phyloP scores from a whole-genome alignment of 495 filamentous ascomycete genomes.

The Penicillium chermesinum region DNA sequence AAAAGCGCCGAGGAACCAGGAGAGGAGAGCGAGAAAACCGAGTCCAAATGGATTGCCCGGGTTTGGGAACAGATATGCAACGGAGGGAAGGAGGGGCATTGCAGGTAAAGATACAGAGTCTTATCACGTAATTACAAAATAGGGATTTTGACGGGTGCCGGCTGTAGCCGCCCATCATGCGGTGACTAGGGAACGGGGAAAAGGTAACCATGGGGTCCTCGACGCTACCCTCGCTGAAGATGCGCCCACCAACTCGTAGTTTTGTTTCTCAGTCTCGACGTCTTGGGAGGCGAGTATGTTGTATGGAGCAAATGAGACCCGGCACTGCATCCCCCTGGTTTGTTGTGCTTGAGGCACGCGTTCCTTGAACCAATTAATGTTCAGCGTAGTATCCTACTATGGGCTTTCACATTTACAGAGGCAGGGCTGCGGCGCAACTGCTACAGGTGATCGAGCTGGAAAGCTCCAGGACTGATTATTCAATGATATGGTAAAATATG shows the following conservation, averaged over 20 bases:
- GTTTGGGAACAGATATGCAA: conserved; percentile 27
- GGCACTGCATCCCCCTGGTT: no score
- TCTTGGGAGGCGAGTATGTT: no score
- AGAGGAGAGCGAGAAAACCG: conserved; percentile 12
- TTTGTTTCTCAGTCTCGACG: no score
- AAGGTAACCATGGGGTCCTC: neutral
- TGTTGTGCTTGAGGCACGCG: no score
- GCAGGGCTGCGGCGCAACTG: no score
- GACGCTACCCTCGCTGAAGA: neutral
- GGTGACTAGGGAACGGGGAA: neutral
- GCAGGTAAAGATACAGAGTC: conserved; percentile 11
- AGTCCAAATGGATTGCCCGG: conserved; percentile 16
- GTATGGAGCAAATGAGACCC: no score
- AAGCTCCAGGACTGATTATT: neutral
- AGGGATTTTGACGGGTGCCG: conserved; percentile 5
- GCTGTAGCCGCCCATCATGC: conserved; percentile 22
- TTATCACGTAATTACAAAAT: conserved; percentile 27
- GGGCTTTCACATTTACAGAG: no score
- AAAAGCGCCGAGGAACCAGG: conserved; percentile 28
- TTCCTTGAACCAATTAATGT: no score
- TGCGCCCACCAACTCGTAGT: no score
- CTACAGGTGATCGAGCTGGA: neutral
- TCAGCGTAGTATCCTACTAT: no score
- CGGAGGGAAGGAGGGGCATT: conserved; percentile 44
- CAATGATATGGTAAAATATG: conserved; percentile 12